Evolutionary conservation across 768 basidiomycete genomes (phyloP), one percentile per base, ranked within the genome.

Genomic region (Tulasnella sp.): DNA sequence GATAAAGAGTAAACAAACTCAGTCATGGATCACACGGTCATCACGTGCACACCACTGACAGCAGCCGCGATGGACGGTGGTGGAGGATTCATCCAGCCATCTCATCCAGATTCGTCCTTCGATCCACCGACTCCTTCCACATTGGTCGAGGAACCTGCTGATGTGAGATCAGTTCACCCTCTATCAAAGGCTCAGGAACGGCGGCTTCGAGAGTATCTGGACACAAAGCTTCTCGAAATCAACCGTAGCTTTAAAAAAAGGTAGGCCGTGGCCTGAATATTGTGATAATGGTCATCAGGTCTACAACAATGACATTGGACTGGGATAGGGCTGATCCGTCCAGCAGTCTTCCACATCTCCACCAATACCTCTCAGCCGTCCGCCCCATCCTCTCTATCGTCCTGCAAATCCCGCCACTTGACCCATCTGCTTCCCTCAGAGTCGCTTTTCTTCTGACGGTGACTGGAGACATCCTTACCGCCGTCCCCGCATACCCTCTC

Each of bases 201-300:
- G 44, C 85, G 85, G 72, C 82, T 90, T 0, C 80, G 88, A 7
- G 85, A 86, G 26, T 89, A 86, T 76, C 80, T 92, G 5, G 91
- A 92, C 66, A 86, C 85, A 22, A 78, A 83, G 71, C 87, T 91
- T 75, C 81, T 91, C 26, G 83, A 88, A 17, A 80, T 91, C 34
- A 89, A 85, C n/a, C 81, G 89, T 22, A 85, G 86, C 35, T 90
- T 83, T 81, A 91, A 89, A 80, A 92, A 90, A 80, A 87, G 91
- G 90, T 91, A 72, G 47, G 87, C 40, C 80, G 26, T 37, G n/a
- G 70, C 42, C 37, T 34, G 62, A 69, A 3, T 37, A 40, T n/a
- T 2, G 2, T 11, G 44, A 4, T 42, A 22, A 32, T 35, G 26
- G 16, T 32, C 42, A 11, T n/a, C 8, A 6, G 17, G 62, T 47